These are phyloP conservation scores for Dalechampia spathulata DNA, from an alignment of 441 rosid species.

Conservation along the genomic window DNA sequence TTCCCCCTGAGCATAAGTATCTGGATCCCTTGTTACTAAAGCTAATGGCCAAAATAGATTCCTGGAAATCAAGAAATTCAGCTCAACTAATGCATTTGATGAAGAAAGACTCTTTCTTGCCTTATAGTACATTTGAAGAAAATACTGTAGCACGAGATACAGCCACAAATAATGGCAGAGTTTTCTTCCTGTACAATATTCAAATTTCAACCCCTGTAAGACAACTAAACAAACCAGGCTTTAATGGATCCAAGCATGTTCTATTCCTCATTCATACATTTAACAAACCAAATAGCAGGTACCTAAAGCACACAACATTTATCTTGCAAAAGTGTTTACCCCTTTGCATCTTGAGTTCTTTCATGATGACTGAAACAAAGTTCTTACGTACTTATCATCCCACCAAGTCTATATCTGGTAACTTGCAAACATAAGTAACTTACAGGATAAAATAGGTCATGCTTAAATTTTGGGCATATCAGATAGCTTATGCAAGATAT, in stretches of 20 bases:
- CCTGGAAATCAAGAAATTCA: constrained; percentile 39
- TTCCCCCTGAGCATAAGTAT: constrained; percentile 93
- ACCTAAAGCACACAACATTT: background rate
- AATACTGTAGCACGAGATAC: background rate
- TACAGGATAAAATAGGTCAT: background rate
- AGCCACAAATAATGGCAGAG: background rate
- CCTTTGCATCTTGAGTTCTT: too few relatives aligned
- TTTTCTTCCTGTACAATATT: background rate
- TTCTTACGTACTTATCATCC: background rate
- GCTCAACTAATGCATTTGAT: constrained; percentile 2
- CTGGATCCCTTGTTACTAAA: constrained; percentile 87
- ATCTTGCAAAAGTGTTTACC: background rate
- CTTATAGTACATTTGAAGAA: too few relatives aligned
- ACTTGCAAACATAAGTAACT: background rate
- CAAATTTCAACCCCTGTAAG: background rate
- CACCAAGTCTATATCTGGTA: background rate
- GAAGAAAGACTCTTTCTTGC: background rate
- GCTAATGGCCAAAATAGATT: constrained; percentile 70
- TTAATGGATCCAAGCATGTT: background rate
- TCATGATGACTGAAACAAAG: background rate
- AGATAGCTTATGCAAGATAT: too few relatives aligned
- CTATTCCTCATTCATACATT: background rate
- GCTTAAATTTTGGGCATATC: too few relatives aligned
- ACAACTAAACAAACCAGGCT: background rate
- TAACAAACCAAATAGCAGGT: background rate